Conservation (phyloP, 768 basidiomycete species). For the Trametes cingulata region DNA sequence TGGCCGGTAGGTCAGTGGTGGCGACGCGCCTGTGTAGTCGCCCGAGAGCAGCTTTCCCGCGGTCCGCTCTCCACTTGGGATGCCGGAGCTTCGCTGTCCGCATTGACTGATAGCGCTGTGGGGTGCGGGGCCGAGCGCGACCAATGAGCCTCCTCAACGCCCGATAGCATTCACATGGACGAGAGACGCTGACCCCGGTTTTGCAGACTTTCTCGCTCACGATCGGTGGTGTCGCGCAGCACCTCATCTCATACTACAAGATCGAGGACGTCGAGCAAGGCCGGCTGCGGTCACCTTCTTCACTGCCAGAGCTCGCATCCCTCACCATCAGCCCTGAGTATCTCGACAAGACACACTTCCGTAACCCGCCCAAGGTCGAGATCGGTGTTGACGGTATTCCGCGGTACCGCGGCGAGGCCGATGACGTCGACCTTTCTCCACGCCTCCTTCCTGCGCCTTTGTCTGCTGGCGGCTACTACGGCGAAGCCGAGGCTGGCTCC, state of each 20-base stretch:
- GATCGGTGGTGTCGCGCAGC: constrained; percentile 83
- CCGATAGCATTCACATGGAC: not conserved
- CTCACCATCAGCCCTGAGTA: constrained; percentile 88
- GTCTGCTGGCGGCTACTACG: constrained; percentile 22
- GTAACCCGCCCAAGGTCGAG: constrained; percentile 88
- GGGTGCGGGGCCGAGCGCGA: not conserved
- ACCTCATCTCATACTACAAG: constrained; percentile 93
- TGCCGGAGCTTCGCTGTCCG: constrained; percentile 15
- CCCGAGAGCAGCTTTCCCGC: not conserved
- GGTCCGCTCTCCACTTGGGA: constrained; percentile 5
- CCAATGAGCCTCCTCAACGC: not conserved
- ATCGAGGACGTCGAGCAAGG: constrained; percentile 89
- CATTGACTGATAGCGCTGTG: constrained; percentile 14
- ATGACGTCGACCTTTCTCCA: constrained; percentile 49
- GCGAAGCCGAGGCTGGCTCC: constrained; percentile 22
- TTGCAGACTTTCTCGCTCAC: constrained; percentile 87
- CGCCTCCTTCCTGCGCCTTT: constrained; percentile 31
- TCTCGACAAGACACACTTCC: constrained; percentile 87
- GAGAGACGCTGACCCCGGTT: constrained; percentile 1
- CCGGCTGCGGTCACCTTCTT: constrained; percentile 84
- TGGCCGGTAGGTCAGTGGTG: no score
- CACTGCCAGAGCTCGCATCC: constrained; percentile 81
- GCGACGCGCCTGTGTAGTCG: not conserved
- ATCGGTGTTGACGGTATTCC: constrained; percentile 80
- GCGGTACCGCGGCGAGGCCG: constrained; percentile 82